phyloP scores from a whole-genome alignment of 805 yeast genomes.

The Lipomyces starkeyi region DNA sequence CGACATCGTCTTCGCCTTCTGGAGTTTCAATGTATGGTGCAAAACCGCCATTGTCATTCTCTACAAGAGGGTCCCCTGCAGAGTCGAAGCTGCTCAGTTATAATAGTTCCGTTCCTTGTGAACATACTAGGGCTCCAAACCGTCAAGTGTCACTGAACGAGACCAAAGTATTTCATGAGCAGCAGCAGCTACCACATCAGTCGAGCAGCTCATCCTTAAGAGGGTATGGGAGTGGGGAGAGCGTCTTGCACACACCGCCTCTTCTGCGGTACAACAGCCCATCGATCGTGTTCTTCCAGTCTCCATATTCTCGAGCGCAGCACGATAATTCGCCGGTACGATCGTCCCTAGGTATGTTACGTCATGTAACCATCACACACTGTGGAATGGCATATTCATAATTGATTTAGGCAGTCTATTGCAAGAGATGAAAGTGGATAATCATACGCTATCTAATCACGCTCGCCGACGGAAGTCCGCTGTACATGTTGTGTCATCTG shows the following conservation, averaged over 20 bases:
- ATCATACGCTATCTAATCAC: too few relatives aligned
- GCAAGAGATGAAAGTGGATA: too few relatives aligned
- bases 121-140: neutral
- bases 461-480: too few relatives aligned
- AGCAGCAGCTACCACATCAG: neutral
- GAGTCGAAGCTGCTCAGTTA: too few relatives aligned
- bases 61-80: neutral
- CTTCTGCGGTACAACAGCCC: neutral
- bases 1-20: neutral
- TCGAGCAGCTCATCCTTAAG: neutral
- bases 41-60: neutral
- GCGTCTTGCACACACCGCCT: neutral
- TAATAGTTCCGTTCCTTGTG: neutral
- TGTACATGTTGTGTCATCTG: too few relatives aligned
- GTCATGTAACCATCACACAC: conserved; percentile 54
- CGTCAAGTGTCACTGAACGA: neutral
- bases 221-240: neutral
- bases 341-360: too few relatives aligned
- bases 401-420: too few relatives aligned
- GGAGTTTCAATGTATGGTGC: neutral
- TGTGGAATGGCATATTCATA: too few relatives aligned
- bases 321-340: neutral
- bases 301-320: neutral
- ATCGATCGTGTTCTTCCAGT: too few relatives aligned
- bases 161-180: neutral